Percentiles rank a stretch among this genome's conserved stretches.
These are phyloP conservation scores for Uromyces viciae-fabae DNA, from an alignment of 1,284 basidiomycete genomes.

Conservation along the genomic window DNA sequence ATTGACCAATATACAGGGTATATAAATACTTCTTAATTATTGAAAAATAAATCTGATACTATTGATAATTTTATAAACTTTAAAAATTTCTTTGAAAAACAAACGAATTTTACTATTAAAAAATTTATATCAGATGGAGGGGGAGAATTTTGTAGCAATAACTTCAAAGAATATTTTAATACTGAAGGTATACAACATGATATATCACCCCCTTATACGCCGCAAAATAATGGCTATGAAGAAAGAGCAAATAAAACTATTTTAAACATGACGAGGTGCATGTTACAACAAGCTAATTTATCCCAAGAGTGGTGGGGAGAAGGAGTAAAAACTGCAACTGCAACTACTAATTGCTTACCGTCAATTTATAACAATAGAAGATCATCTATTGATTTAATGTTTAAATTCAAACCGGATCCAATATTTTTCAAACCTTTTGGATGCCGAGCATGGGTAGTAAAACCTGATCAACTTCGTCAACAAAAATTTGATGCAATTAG, in stretches of 20 bases:
- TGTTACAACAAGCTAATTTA: neutral
- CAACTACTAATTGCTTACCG: neutral
- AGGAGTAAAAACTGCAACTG: neutral
- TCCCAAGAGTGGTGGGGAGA: neutral
- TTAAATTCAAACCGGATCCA: neutral
- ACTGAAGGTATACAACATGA: too few species aligned
- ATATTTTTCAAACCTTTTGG: neutral
- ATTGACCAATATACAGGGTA: too few species aligned
- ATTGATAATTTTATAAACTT: too few species aligned
- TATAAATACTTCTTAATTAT: too few species aligned
- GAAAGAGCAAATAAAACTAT: neutral
- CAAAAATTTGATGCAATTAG: neutral
- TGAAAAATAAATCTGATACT: too few species aligned
- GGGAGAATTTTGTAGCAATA: too few species aligned
- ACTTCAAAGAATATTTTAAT: too few species aligned
- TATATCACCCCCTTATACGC: too few species aligned
- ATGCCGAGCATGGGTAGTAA: neutral
- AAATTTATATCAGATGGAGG: too few species aligned
- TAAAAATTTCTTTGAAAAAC: too few species aligned
- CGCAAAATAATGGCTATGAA: too few species aligned
- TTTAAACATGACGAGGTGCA: neutral
- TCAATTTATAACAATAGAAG: neutral
- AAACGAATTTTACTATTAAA: too few species aligned
- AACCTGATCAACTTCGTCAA: neutral
- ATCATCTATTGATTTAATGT: neutral